Base-by-base conservation (phyloP, 306 rosid species). In the Mucuna pruriens region DNA sequence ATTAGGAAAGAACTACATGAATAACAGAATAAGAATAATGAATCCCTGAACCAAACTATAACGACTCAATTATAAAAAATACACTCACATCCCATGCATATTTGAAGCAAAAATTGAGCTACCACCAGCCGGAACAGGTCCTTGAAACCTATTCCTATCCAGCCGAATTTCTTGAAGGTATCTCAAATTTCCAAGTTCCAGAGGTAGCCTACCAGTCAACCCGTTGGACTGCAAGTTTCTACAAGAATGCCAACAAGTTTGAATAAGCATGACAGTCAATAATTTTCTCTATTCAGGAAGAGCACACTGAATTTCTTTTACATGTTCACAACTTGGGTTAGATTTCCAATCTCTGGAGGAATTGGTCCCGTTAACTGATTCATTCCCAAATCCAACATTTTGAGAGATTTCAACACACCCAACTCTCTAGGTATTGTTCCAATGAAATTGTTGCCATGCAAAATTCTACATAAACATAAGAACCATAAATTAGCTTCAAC, bases 71-170 rank as follows among this genome's bases (percentile, higher is more conserved):
- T 29, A 63, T 23, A 51, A 76, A 33, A 80, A 44, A 45, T 54
- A 52, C 9, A 92, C 99, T 90, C 89, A 96, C 98, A 83, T 90
- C 80, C 87, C 88, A 77, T 49, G 88, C 74, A 34, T 68, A 68
- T 77, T 86, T 71, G 94, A 65, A 48, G 87, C 60, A 42, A 72
- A 52, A 22, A 33, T 80, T 33, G 78, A 77, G 81, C 57, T 74
- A 62, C 83, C 75, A 26, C 86, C 87, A 55, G 89, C 93, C 58
- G 92, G 99, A 90, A 95, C 33, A 15, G 86, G 58, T 79, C 99
- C 99, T 83, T 86, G 98, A 78, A 95, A 87, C 86, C 79, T 93
- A 86, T 95, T 95, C 86, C 99, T 89, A 85, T 91, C 98, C 81
- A 95, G 77, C 85, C 85, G 75, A 85, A 95, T 91, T 77, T 93